phyloP scores from a whole-genome alignment of 306 rosid species.

The Cercis canadensis region DNA sequence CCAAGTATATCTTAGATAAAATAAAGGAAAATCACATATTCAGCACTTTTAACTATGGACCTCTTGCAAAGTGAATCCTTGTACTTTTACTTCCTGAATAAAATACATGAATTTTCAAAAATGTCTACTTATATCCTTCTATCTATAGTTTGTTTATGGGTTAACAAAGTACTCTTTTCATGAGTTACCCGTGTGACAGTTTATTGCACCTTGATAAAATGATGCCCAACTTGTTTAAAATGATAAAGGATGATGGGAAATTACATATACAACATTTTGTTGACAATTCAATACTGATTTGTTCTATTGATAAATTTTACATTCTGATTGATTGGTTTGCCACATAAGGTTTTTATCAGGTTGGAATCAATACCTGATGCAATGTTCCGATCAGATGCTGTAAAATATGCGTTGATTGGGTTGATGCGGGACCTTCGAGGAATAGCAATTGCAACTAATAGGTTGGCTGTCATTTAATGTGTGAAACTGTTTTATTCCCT shows the following conservation, averaged over 20 bases:
- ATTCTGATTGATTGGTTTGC: slow-evolving; percentile 29
- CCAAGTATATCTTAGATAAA: neutral
- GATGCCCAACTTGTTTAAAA: neutral
- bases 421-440: slow-evolving; percentile 58
- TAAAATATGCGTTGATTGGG: slow-evolving; percentile 52
- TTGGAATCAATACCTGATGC: slow-evolving; percentile 51
- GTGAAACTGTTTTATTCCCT: slow-evolving; percentile 1
- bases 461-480: slow-evolving; percentile 36
- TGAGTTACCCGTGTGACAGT: slow-evolving; percentile 9
- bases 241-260: slow-evolving; percentile 4
- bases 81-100: neutral
- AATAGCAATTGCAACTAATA: slow-evolving; percentile 54
- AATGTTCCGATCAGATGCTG: slow-evolving; percentile 47
- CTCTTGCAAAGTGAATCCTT: neutral
- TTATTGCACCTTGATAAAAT: too few species aligned
- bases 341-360: slow-evolving; percentile 38
- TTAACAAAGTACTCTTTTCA: neutral
- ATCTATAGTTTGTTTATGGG: neutral
- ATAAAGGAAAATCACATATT: neutral
- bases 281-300: slow-evolving; percentile 3
- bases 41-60: neutral
- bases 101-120: neutral
- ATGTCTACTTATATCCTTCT: neutral
- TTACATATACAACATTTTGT: neutral
- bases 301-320: slow-evolving; percentile 6